Base-by-base conservation (phyloP, 2,329 filamentous ascomycete species). In the Aspergillus spinulosporus region DNA sequence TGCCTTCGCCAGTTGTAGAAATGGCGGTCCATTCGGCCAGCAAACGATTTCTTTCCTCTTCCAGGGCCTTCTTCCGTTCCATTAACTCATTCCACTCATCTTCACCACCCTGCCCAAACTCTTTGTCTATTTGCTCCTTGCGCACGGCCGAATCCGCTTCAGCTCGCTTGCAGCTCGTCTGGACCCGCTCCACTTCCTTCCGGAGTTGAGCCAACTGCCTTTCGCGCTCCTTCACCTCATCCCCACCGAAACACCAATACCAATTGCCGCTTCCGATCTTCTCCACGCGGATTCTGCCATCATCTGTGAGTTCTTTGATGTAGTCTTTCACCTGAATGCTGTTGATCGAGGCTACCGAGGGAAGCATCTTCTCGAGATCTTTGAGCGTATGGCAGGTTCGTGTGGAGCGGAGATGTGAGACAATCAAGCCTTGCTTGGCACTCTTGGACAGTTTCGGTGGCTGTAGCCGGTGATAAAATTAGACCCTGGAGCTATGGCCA, bases 261-360 rank as follows among this genome's bases (percentile, higher is more conserved):
- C 86, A 89, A 68, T 88, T 88, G 29, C 84, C 85, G 60, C 80
- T 86, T 43, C 86, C 86, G 64, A 89, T 88, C 70, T 88, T 88
- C 74, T 88, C 86, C 29, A 87, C 82, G 14, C 80, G 80, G 59
- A 88, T 81, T 63, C 81, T 79, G 64, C 77, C 78, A 55, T 88
- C 86, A 64, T 88, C 84, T 7, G 77, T 74, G 15, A 88, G 78
- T 3, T 79, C 76, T 67, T 87, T 84, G 14, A 88, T 74, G 66
- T 85, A 87, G 64, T 88, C 86, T 70, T 87, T 87, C 45, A 86
- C 83, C 66, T 86, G 83, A 80, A 88, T 87, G 60, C 80, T 77
- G 63, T 84, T 85, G 74, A 88, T 85, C 7, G 82, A 83, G 5
- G 83, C 84, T 45, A 87, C 79, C 1, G 79, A 75, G 1, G 84